A percentile compares a stretch with the other conserved stretches of the same genome.
Conservation (phyloP, 805 yeast genomes). For the Wickerhamiella kurtzmanii region DNA sequence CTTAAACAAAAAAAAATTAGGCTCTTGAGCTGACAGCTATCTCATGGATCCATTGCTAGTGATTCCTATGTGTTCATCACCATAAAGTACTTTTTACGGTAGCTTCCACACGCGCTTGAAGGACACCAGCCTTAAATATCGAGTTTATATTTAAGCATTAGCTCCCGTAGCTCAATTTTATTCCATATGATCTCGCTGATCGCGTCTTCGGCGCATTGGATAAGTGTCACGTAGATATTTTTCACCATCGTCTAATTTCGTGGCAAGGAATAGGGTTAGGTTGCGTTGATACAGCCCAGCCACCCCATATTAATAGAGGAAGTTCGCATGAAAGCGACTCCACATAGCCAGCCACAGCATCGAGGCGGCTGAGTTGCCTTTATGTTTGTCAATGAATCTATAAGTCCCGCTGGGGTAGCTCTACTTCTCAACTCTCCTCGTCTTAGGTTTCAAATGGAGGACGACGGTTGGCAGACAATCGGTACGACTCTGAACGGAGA, state of each 20-base stretch:
- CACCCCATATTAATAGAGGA: background rate
- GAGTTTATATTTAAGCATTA: no score
- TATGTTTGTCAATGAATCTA: background rate
- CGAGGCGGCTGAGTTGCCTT: background rate
- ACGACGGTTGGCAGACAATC: slow-evolving; percentile 10
- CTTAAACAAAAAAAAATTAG: no score
- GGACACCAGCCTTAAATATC: no score
- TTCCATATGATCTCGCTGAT: no score
- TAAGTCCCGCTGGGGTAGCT: background rate
- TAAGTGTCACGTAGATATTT: background rate
- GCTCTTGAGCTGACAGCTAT: no score
- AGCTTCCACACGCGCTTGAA: no score
- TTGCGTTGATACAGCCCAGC: background rate
- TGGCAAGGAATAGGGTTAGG: background rate
- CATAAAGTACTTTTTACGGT: no score
- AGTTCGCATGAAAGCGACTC: background rate
- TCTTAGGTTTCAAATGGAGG: background rate
- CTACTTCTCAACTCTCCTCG: background rate
- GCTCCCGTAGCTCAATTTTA: no score
- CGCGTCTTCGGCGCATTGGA: no score
- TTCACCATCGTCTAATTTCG: background rate
- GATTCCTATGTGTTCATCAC: no score
- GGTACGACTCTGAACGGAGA: slow-evolving; percentile 9
- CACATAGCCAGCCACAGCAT: slow-evolving; percentile 1
- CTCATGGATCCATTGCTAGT: no score